Evolutionary conservation across 345 rosid genomes (phyloP).

Genomic region (Aurinia saxatilis): DNA sequence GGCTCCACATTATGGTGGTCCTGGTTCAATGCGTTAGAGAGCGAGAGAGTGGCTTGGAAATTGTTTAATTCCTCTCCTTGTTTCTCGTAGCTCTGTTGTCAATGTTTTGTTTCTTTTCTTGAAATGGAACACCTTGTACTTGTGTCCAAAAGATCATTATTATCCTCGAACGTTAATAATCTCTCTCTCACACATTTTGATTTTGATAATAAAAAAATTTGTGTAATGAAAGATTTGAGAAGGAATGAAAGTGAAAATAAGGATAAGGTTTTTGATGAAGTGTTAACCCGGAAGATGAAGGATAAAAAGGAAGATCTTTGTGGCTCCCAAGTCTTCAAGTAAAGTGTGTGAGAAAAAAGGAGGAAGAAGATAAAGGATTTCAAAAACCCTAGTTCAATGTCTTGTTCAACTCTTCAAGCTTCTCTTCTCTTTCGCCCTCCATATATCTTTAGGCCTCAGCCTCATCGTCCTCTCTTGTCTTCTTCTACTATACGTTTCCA

Average conservation of each 20-base stretch:
- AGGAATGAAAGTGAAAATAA: background rate
- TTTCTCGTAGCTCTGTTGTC: background rate
- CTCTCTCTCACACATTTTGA: no score
- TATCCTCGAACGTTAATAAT: no score
- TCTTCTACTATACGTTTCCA: conserved; percentile 11
- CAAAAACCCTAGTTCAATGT: conserved; percentile 53
- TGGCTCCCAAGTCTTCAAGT: conserved; percentile 26
- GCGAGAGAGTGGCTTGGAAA: background rate
- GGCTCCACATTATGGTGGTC: conserved; percentile 37
- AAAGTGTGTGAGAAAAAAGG: conserved; percentile 4
- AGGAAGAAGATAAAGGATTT: conserved; percentile 7
- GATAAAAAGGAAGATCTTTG: conserved; percentile 16
- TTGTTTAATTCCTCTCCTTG: conserved; percentile 6
- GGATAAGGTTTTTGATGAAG: background rate
- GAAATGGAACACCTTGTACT: conserved; percentile 14
- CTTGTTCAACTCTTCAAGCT: conserved; percentile 56
- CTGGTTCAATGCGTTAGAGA: conserved; percentile 47
- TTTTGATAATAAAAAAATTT: no score
- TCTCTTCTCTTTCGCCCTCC: conserved; percentile 51
- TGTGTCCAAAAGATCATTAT: conserved; percentile 9
- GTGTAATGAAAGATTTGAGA: background rate
- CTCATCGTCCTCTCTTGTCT: conserved; percentile 7
- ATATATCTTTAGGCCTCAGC: conserved; percentile 1
- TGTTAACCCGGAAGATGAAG: background rate
- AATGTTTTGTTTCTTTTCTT: background rate